phyloP scores from a whole-genome alignment of 139 green algal species.

The Coelastrella sp. region DNA sequence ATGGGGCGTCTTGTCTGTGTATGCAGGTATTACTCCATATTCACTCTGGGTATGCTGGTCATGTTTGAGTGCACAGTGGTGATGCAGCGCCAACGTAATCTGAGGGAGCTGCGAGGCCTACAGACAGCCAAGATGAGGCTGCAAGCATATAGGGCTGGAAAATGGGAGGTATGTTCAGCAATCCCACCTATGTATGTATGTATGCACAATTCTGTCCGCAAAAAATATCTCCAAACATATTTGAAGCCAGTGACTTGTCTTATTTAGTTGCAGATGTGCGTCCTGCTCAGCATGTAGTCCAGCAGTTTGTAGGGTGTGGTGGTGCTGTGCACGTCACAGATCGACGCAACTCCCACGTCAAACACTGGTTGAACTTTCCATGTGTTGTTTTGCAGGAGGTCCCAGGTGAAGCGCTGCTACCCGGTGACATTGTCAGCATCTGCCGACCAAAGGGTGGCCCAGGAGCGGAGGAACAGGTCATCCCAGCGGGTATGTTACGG shows the following conservation, averaged over 20 bases:
- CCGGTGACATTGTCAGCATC: constrained; percentile 96
- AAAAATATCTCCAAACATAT: too few species aligned
- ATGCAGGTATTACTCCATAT: constrained; percentile 97
- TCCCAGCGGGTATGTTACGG: constrained; percentile 78
- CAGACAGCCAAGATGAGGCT: constrained; percentile 84
- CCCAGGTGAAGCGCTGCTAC: constrained; percentile 88
- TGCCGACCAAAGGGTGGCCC: constrained; percentile 55
- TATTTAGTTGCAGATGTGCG: too few species aligned
- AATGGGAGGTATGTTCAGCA: constrained; percentile 41
- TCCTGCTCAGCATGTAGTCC: background rate
- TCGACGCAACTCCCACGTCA: background rate
- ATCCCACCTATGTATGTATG: too few species aligned
- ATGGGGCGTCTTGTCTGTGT: background rate
- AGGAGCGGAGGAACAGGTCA: constrained; percentile 69
- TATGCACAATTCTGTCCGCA: too few species aligned
- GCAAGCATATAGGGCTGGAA: constrained; percentile 51
- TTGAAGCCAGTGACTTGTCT: too few species aligned
- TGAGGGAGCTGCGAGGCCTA: constrained; percentile 89
- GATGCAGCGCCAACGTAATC: constrained; percentile 86
- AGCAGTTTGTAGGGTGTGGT: background rate
- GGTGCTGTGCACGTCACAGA: background rate
- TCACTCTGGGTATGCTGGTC: constrained; percentile 98
- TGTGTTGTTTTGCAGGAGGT: constrained; percentile 49
- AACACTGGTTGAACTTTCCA: too few species aligned
- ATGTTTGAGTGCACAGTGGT: constrained; percentile 98